Conservation (phyloP, 1,284 basidiomycete species). For the Omphalotus olearius region DNA sequence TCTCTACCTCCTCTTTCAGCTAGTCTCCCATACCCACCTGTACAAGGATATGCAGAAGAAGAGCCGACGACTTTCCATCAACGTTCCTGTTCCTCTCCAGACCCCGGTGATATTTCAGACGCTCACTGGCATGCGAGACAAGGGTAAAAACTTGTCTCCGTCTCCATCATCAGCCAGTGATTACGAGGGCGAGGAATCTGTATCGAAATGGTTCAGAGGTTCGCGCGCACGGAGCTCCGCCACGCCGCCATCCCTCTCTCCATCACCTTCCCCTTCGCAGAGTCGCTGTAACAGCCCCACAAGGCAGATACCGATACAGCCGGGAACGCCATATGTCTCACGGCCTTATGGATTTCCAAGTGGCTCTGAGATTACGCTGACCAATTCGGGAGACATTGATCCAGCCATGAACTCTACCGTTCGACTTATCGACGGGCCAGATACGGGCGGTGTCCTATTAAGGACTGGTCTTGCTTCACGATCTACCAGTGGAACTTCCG, state of each 20-base stretch:
- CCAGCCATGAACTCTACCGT: conserved; percentile 6
- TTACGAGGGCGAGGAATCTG: conserved; percentile 1
- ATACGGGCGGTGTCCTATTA: background rate
- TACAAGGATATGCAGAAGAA: conserved; percentile 58
- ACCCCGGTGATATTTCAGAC: conserved; percentile 22
- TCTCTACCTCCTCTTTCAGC: conserved; percentile 80
- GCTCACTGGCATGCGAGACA: conserved; percentile 4
- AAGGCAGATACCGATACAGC: background rate
- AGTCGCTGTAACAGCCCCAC: background rate
- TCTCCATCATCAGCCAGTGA: background rate
- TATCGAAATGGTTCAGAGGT: conserved; percentile 9
- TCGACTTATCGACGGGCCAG: conserved; percentile 9
- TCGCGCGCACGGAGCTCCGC: background rate
- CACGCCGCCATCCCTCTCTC: background rate
- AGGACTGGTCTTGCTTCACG: background rate
- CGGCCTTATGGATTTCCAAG: background rate
- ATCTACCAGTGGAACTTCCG: background rate
- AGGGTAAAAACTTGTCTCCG: background rate
- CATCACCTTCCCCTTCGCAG: conserved; percentile 3
- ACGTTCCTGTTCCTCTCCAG: conserved; percentile 27
- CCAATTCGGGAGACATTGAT: background rate
- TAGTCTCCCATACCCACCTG: conserved; percentile 83
- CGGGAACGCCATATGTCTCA: conserved; percentile 8
- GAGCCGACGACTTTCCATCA: conserved; percentile 35
- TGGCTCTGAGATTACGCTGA: conserved; percentile 2